Conservation (phyloP, 169 alveolate genomes). For the Plasmodium vivax region DNA sequence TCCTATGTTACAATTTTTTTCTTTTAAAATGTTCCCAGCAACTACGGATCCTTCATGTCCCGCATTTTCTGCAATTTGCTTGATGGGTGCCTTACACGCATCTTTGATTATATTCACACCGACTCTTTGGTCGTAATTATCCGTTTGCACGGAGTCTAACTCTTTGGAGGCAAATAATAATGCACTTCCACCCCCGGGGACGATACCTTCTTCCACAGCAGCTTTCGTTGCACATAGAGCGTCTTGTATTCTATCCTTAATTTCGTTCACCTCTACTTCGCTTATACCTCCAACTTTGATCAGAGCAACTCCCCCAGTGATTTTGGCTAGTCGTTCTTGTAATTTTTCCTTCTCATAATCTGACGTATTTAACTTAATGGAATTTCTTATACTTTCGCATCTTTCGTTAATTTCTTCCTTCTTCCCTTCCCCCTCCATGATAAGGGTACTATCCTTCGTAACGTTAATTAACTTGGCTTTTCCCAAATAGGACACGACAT, state of each 20-base stretch:
- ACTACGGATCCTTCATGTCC: conserved; percentile 98
- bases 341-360: conserved; percentile 96
- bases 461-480: conserved; percentile 95
- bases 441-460: conserved; percentile 98
- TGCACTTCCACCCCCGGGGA: conserved; percentile 99
- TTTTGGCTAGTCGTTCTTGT: conserved; percentile 97
- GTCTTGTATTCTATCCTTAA: conserved; percentile 98
- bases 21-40: conserved; percentile 94
- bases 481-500: conserved; percentile 88
- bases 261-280: conserved; percentile 97
- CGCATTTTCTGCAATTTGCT: conserved; percentile 97
- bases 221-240: conserved; percentile 99
- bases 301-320: conserved; percentile 99
- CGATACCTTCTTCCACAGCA: conserved; percentile 99
- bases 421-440: conserved; percentile 97
- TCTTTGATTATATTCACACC: conserved; percentile 96
- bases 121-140: conserved; percentile 93
- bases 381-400: conserved; percentile 91
- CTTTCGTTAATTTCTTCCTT: conserved; percentile 92
- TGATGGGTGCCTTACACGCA: conserved; percentile 97
- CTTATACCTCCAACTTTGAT: conserved; percentile 98
- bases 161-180: conserved; percentile 92
- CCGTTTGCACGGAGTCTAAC: conserved; percentile 83
- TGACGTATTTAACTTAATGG: conserved; percentile 90
- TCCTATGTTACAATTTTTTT: conserved; percentile 89